These are phyloP conservation scores for Neurospora sp. DNA, from an alignment of 495 filamentous ascomycete species.

Conservation along the genomic window DNA sequence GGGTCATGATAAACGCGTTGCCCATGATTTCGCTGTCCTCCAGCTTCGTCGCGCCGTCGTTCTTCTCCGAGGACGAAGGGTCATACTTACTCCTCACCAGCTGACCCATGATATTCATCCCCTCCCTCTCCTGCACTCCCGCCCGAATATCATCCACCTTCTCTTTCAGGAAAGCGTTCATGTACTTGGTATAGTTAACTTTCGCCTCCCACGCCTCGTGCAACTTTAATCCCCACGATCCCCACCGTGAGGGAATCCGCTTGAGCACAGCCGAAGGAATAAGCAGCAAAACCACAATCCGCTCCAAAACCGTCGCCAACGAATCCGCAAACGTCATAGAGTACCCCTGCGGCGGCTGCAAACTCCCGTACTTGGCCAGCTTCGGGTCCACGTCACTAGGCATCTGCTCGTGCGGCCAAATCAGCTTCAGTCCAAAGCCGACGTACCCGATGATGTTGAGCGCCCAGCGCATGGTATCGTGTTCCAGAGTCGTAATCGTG, in stretches of 20 bases:
- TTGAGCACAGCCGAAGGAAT: conserved; percentile 38
- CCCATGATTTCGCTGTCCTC: conserved; percentile 53
- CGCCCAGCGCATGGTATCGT: conserved; percentile 52
- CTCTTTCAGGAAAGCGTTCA: conserved; percentile 48
- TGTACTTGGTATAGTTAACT: conserved; percentile 53
- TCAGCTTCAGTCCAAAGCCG: conserved; percentile 50
- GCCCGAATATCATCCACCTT: conserved; percentile 40
- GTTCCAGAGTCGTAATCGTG: conserved; percentile 41
- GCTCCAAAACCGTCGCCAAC: conserved; percentile 39
- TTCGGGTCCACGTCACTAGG: conserved; percentile 28
- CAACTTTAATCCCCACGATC: background rate
- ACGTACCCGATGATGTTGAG: conserved; percentile 60
- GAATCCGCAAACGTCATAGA: conserved; percentile 51
- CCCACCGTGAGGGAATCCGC: conserved; percentile 5
- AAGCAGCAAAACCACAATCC: conserved; percentile 45
- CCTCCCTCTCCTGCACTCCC: conserved; percentile 34
- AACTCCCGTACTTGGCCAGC: conserved; percentile 32
- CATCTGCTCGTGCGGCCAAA: conserved; percentile 43
- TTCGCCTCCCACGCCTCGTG: conserved; percentile 37
- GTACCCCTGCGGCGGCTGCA: conserved; percentile 40
- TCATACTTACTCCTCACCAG: conserved; percentile 39
- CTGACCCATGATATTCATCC: conserved; percentile 57
- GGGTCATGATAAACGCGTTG: conserved; percentile 61
- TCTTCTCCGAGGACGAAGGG: conserved; percentile 8
- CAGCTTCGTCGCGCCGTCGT: conserved; percentile 15